These are phyloP conservation scores for Prillingera fragicola DNA, from an alignment of 1,284 basidiomycete genomes.

Conservation along the genomic window DNA sequence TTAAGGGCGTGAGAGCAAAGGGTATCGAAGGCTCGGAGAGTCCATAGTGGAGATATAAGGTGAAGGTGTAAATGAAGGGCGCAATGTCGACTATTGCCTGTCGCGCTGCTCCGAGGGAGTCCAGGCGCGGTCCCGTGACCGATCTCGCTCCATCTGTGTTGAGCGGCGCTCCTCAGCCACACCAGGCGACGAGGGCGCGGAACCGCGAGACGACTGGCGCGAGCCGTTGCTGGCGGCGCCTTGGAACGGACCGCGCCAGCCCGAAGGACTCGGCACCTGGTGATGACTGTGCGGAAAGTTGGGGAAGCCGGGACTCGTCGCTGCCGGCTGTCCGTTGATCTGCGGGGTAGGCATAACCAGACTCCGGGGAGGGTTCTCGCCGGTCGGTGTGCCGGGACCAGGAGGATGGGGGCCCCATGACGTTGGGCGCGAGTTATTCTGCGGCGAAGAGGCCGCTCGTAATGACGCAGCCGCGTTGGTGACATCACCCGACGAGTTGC, in stretches of 20 bases:
- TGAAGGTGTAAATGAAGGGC: too few relatives aligned
- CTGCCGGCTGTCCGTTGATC: constrained; percentile 11
- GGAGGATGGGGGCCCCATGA: constrained; percentile 2
- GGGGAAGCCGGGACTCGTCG: background rate
- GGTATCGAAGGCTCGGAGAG: too few relatives aligned
- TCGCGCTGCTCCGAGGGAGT: constrained; percentile 21
- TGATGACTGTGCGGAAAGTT: constrained; percentile 2
- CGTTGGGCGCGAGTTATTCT: constrained; percentile 8
- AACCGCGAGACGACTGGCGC: constrained; percentile 46
- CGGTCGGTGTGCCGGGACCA: background rate
- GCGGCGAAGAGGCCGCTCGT: background rate
- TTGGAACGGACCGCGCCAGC: constrained; percentile 39
- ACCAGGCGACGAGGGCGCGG: constrained; percentile 37
- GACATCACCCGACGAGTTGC: constrained; percentile 4
- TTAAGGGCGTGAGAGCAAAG: too few relatives aligned
- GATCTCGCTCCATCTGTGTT: constrained; percentile 37
- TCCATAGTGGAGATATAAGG: too few relatives aligned
- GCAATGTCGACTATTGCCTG: background rate
- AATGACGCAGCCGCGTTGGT: background rate
- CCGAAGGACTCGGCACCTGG: constrained; percentile 20
- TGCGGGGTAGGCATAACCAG: constrained; percentile 13
- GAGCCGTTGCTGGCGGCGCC: constrained; percentile 38
- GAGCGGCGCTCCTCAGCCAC: constrained; percentile 21
- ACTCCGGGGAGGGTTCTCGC: too few relatives aligned
- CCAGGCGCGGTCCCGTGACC: constrained; percentile 35